Base-by-base conservation (phyloP, 2,329 filamentous ascomycete species). In the Verruconis gallopava region DNA sequence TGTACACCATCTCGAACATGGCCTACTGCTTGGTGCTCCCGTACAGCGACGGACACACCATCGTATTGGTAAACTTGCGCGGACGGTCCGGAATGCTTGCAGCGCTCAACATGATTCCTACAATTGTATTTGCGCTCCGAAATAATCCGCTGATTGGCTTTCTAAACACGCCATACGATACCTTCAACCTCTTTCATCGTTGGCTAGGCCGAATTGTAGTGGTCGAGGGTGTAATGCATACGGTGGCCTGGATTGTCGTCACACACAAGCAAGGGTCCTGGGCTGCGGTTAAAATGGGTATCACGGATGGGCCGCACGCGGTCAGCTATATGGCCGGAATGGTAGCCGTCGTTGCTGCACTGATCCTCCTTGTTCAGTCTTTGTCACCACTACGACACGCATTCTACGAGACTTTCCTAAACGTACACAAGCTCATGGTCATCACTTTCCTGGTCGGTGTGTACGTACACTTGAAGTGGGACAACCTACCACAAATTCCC, bases 361-460 rank as follows among this genome's bases (percentile, higher is more conserved):
- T 74, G 32, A 56, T 82, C 35, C 67, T 96, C 36, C 55, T 82
- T 42, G 53, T 93, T 40, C 67, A 80, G 20, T 80, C 85, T 6
- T 66, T 82, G 42, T 89, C 85, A 2, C 81, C 86, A 0, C 56
- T 98, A 40, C 79, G 91, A 47, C 89, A 95, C 60, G 86, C 88
- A 30, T 95, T 94, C 58, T 98, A 98, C 65, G 91, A 98, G 65
- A 93, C 85, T 1, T 98, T 98, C 65, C 72, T 96, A 52, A 85
- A 83, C 56, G 63, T 81, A 21, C 91, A 96, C 63, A 86, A 93
- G 51, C 59, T 83, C 28, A 65, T 93, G 39, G 85, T 79, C 30
- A 60, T 80, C 25, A 55, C 84, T 42, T 66, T 69, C 37, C 73
- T 95, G 39, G 67, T 74, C 44, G 79, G 78, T 53, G 77, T 88